These are phyloP conservation scores for Phycomyces blakesleeanus DNA, from an alignment of 192 early-diverging fungal genomes.

Conservation along the genomic window DNA sequence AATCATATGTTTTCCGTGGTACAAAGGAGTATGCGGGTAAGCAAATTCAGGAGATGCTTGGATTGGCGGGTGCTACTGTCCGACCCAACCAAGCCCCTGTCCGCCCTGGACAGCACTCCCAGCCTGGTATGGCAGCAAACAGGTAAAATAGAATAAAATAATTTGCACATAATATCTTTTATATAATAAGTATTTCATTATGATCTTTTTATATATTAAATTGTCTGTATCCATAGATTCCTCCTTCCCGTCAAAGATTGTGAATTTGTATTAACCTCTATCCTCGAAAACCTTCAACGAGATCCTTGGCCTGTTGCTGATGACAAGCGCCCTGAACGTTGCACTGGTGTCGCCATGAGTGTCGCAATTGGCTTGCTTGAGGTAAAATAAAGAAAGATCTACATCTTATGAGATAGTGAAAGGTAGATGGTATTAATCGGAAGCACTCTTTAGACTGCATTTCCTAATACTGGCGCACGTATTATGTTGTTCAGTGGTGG, in stretches of 20 bases:
- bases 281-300: constrained; percentile 93
- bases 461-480: constrained; percentile 86
- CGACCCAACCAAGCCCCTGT: constrained; percentile 25
- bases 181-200: too few relatives aligned
- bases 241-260: constrained; percentile 90
- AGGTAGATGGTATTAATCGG: too few relatives aligned
- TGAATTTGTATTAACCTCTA: constrained; percentile 92
- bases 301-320: constrained; percentile 95
- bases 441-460: constrained; percentile 53
- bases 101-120: constrained; percentile 43
- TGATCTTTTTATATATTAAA: too few relatives aligned
- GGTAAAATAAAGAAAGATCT: constrained; percentile 27
- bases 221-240: constrained; percentile 50
- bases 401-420: too few relatives aligned
- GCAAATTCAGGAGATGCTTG: constrained; percentile 98
- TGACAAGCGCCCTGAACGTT: constrained; percentile 87
- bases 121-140: constrained; percentile 40
- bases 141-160: constrained; percentile 44
- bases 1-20: constrained; percentile 97
- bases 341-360: constrained; percentile 91
- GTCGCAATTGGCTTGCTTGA: constrained; percentile 92
- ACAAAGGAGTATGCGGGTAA: constrained; percentile 93
- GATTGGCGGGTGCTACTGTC: constrained; percentile 52
- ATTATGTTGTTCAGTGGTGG: constrained; percentile 95
- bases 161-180: too few relatives aligned